Evolutionary conservation across 495 filamentous ascomycete species (phyloP).

Genomic region (Xylaria acuta): DNA sequence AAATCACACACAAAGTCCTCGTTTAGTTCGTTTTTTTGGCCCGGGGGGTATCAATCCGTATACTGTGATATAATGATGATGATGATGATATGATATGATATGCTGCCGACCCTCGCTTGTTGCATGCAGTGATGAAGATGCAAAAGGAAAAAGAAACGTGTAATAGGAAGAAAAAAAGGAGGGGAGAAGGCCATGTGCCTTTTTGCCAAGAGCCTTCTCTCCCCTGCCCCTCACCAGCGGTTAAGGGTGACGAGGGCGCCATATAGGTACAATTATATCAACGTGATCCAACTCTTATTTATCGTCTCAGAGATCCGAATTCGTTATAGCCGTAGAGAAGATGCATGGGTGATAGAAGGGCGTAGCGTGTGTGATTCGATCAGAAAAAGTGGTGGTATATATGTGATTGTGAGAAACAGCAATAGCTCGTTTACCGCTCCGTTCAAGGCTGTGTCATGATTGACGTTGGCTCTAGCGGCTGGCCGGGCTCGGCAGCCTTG

Average conservation of each 20-base stretch:
- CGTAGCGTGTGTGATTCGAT: background rate
- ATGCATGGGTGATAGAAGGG: background rate
- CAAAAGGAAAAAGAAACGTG: background rate
- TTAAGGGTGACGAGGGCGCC: background rate
- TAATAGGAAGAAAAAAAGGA: background rate
- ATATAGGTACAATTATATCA: slow-evolving; percentile 14
- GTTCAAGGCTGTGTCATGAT: slow-evolving; percentile 16
- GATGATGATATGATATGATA: slow-evolving; percentile 16
- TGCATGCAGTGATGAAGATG: slow-evolving; percentile 12
- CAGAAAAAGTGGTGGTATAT: slow-evolving; percentile 1
- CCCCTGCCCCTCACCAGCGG: background rate
- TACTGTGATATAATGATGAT: slow-evolving; percentile 16
- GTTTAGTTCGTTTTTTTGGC: background rate
- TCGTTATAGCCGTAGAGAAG: background rate
- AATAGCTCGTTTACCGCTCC: background rate
- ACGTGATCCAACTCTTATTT: slow-evolving; percentile 20
- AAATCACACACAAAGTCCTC: slow-evolving; percentile 9
- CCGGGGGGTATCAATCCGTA: slow-evolving; percentile 21
- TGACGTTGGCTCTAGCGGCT: slow-evolving; percentile 14
- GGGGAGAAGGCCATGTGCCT: background rate
- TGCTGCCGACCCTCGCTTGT: slow-evolving; percentile 21
- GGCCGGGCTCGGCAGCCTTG: slow-evolving; percentile 18
- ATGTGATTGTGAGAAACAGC: background rate
- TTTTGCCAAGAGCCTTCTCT: slow-evolving; percentile 6
- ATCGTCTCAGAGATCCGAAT: slow-evolving; percentile 11